Evolutionary conservation across 75 land plant species (phyloP), one percentile per base, ranked within the genome.

Genomic region (Isoetes taiwanensis): DNA sequence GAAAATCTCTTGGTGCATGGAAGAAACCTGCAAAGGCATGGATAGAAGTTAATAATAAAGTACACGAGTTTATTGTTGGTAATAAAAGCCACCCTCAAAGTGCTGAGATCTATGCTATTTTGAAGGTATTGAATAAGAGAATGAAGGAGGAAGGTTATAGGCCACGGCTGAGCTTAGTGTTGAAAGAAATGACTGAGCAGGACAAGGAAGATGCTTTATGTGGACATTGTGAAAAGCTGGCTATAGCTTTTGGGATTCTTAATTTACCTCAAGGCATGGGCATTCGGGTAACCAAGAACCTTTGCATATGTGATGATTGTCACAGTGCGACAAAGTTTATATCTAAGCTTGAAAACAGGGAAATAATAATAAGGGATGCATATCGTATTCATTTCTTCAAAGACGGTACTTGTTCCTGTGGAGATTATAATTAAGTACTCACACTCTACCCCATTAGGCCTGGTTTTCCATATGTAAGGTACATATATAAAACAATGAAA

Each of bases 41-140:
- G 79, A 78, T 79, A 52, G 79, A 83, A 27, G 79, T 73, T 26
- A 60, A 66, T 20, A 76, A 73, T 28, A 30, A 56, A 27, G 65
- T 83, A 28, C 86, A 83, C 61, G 66, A 78, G 57, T 83, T 83
- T 26, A 69, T 64, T 68, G 86, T 66, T 39, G 82, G 86, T 24
- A 78, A 79, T 46, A 34, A 46, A 2, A 56, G 62, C 27, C 86
- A 83, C 34, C 70, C 77, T 11, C 58, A 63, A 23, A 30, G 79
- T 29, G 67, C 69, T 34, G 30, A 64, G 30, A 78, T 82, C n/a
- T 78, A 75, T 37, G 59, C 59, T 28, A 67, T 30, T n/a, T 59
- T 83, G 38, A 76, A 66, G 2, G 70, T 70, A 2, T 40, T 83
- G 64, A 67, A 67, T 32, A n/a, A 33, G 28, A 43, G 60, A 53